phyloP scores from a whole-genome alignment of 345 rosid genomes.

The Geranium brycei region DNA sequence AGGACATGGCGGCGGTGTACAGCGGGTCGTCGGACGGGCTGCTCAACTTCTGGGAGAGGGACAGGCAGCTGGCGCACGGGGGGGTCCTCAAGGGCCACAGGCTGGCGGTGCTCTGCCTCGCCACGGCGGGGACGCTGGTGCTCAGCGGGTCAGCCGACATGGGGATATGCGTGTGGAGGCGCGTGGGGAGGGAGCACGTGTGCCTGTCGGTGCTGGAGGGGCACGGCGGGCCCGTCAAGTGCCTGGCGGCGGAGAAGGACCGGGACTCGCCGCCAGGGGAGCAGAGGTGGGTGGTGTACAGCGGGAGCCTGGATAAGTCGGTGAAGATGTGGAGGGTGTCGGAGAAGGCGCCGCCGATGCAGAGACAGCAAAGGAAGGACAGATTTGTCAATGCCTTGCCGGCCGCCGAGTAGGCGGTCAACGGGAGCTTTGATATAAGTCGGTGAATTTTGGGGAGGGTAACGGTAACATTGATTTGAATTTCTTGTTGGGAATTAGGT shows the following conservation, averaged over 20 bases:
- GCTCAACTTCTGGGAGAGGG: constrained; percentile 65
- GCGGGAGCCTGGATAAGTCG: constrained; percentile 86
- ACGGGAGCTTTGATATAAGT: not conserved
- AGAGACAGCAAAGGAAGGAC: constrained; percentile 8
- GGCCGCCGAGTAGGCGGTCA: not conserved
- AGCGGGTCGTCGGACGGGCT: constrained; percentile 86
- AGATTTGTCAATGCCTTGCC: constrained; percentile 3
- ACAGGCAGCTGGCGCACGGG: constrained; percentile 38
- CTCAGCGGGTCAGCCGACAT: constrained; percentile 84
- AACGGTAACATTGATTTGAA: too few relatives aligned
- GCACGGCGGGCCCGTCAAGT: constrained; percentile 78
- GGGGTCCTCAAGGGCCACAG: constrained; percentile 72
- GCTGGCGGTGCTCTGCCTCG: constrained; percentile 57
- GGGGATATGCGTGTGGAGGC: constrained; percentile 72
- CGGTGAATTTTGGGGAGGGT: too few relatives aligned
- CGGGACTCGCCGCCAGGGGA: constrained; percentile 17
- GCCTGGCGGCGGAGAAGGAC: constrained; percentile 68
- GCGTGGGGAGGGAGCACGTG: constrained; percentile 33
- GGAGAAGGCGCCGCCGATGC: constrained; percentile 37
- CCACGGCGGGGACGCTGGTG: constrained; percentile 53
- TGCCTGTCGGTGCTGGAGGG: constrained; percentile 59
- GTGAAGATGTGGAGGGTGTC: constrained; percentile 83
- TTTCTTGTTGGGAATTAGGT: too few relatives aligned
- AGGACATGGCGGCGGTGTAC: constrained; percentile 41
- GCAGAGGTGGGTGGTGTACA: constrained; percentile 63